Conservation (phyloP, 352 stramenopile genomes). For the Phytophthora litchii region DNA sequence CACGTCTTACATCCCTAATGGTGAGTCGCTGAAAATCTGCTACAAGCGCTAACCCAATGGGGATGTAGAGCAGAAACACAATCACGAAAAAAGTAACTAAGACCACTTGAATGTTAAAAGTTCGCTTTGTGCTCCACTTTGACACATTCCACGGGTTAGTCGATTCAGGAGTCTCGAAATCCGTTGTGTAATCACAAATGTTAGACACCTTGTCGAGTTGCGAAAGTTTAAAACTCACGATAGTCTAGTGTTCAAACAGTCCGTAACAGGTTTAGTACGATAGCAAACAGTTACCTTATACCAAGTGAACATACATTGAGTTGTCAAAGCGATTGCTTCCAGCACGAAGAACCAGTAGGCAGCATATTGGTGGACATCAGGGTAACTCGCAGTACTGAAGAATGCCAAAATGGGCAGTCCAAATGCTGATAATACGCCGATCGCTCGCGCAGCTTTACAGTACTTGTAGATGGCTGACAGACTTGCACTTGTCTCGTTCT, state of each 20-base stretch:
- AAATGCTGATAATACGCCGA: conserved; percentile 37
- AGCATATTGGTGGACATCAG: conserved; percentile 54
- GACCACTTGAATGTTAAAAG: conserved; percentile 39
- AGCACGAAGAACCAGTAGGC: conserved; percentile 77
- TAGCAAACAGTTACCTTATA: not conserved
- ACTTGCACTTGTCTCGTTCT: not conserved
- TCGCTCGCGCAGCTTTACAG: conserved; percentile 19
- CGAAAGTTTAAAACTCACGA: conserved; percentile 35
- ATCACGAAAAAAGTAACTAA: conserved; percentile 54
- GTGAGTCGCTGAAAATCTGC: conserved; percentile 48
- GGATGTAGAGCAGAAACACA: conserved; percentile 68
- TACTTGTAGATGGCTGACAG: conserved; percentile 3
- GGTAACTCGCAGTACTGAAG: conserved; percentile 61
- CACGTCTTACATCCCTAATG: conserved; percentile 31
- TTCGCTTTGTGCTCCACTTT: conserved; percentile 32
- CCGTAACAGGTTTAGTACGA: not conserved
- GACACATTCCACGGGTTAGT: conserved; percentile 15
- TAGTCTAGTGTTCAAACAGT: conserved; percentile 22
- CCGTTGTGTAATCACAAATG: conserved; percentile 2
- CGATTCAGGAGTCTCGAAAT: not conserved
- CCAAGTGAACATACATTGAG: conserved; percentile 46
- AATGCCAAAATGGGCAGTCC: conserved; percentile 51
- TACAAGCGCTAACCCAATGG: conserved; percentile 56
- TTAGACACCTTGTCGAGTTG: conserved; percentile 9
- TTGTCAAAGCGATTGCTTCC: conserved; percentile 52